Evolutionary conservation across 768 basidiomycete species (phyloP).

Genomic region (Agrocybe pediades): DNA sequence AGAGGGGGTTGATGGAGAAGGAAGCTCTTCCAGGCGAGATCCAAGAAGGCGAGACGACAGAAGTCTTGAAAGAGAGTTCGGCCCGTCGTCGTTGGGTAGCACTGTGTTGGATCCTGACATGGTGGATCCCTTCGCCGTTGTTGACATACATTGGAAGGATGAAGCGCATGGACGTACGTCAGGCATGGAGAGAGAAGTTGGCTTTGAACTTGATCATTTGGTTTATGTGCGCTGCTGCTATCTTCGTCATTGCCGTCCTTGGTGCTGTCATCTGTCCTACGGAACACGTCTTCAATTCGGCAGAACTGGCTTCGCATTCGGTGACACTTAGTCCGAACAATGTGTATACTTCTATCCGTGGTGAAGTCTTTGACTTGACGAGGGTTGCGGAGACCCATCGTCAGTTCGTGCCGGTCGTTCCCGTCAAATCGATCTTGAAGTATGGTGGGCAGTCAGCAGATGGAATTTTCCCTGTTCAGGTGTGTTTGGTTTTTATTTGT

Average conservation of each 20-base stretch:
- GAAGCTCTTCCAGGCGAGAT: conserved; percentile 85
- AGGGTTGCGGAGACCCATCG: conserved; percentile 66
- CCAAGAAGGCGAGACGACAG: conserved; percentile 85
- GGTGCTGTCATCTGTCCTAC: conserved; percentile 92
- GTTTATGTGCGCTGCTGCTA: conserved; percentile 85
- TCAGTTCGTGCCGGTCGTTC: conserved; percentile 71
- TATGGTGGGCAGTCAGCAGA: conserved; percentile 82
- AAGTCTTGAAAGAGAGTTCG: conserved; percentile 81
- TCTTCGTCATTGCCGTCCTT: conserved; percentile 91
- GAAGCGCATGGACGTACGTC: conserved; percentile 91
- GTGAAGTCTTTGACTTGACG: conserved; percentile 92
- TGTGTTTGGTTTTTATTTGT: conserved; percentile 28
- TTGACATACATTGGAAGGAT: conserved; percentile 80
- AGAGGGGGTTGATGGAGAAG: conserved; percentile 73
- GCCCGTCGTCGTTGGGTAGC: conserved; percentile 87
- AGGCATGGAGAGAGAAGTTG: conserved; percentile 98
- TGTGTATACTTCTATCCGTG: conserved; percentile 82
- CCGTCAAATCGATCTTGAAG: conserved; percentile 70
- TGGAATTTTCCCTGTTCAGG: conserved; percentile 92
- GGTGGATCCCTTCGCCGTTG: conserved; percentile 80
- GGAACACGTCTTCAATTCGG: conserved; percentile 83
- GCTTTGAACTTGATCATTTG: conserved; percentile 95
- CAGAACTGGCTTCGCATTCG: conserved; percentile 79
- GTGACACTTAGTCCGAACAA: conserved; percentile 63
- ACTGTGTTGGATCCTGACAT: conserved; percentile 88